A percentile compares a stretch with the other conserved stretches of the same genome.
phyloP scores from a whole-genome alignment of 2,329 filamentous ascomycete species.

The Microthyrium microscopicum region DNA sequence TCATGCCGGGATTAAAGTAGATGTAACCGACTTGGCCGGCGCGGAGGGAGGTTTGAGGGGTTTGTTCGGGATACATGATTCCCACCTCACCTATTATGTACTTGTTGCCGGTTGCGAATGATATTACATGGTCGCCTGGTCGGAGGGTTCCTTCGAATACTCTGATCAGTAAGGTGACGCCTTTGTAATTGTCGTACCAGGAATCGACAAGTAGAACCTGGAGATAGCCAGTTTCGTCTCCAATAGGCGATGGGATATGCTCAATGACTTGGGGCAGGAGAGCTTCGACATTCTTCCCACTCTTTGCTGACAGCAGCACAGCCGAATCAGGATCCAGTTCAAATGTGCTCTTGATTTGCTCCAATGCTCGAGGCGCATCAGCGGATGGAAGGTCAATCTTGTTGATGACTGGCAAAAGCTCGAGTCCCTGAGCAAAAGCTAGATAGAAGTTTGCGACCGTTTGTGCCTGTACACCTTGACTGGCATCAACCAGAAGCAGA shows the following conservation, averaged over 20 bases:
- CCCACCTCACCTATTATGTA: constrained; percentile 94
- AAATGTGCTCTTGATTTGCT: constrained; percentile 73
- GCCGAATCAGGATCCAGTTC: constrained; percentile 67
- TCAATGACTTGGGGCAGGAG: constrained; percentile 76
- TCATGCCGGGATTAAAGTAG: constrained; percentile 97
- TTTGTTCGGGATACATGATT: constrained; percentile 85
- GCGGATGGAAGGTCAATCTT: constrained; percentile 89
- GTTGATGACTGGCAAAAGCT: constrained; percentile 83
- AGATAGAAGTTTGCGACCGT: constrained; percentile 98
- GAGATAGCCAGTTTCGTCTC: constrained; percentile 55
- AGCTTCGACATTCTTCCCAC: constrained; percentile 70
- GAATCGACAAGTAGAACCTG: constrained; percentile 85
- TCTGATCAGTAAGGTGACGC: constrained; percentile 78
- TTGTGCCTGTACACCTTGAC: constrained; percentile 91
- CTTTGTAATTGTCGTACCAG: constrained; percentile 95
- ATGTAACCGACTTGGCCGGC: constrained; percentile 95
- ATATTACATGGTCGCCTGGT: constrained; percentile 72
- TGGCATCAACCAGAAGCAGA: constrained; percentile 82
- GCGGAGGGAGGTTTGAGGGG: constrained; percentile 60
- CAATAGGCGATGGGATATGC: constrained; percentile 63
- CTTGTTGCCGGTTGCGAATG: constrained; percentile 72
- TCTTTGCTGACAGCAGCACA: constrained; percentile 79
- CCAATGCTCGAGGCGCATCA: constrained; percentile 69
- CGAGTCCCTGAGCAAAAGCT: constrained; percentile 78
- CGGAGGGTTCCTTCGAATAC: constrained; percentile 77